Evolutionary conservation across 2,329 filamentous ascomycete genomes (phyloP).

Genomic region (Microsporum audouinii): DNA sequence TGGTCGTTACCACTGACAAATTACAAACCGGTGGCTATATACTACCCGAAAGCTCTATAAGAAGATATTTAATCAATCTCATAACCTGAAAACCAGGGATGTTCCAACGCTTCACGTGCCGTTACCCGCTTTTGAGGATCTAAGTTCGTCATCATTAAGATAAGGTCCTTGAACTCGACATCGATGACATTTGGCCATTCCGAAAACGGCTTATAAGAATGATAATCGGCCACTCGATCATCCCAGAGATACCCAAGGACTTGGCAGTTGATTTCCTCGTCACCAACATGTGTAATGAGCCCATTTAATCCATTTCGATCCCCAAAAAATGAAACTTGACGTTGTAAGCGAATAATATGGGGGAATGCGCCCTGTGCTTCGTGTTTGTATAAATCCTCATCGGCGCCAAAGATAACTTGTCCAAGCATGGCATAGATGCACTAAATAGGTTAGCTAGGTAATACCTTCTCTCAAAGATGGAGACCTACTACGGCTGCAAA

Average conservation of each 20-base stretch:
- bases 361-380: slow-evolving; percentile 26
- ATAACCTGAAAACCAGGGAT: slow-evolving; percentile 10
- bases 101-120: slow-evolving; percentile 6
- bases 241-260: slow-evolving; percentile 27
- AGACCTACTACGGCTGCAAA: slow-evolving; percentile 22
- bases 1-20: no score
- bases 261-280: slow-evolving; percentile 23
- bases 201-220: slow-evolving; percentile 24
- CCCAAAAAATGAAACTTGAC: slow-evolving; percentile 39
- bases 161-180: slow-evolving; percentile 21
- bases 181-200: slow-evolving; percentile 22
- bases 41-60: no score
- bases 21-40: no score
- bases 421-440: slow-evolving; percentile 38
- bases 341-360: slow-evolving; percentile 31
- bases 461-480: neutral
- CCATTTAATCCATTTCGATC: slow-evolving; percentile 32
- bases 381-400: slow-evolving; percentile 25
- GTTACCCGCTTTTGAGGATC: slow-evolving; percentile 8
- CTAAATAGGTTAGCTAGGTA: slow-evolving; percentile 17
- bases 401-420: slow-evolving; percentile 32
- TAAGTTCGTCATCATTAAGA: slow-evolving; percentile 10
- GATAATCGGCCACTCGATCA: slow-evolving; percentile 21
- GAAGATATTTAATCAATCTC: slow-evolving; percentile 16
- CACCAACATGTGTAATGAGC: slow-evolving; percentile 27